Percentiles rank a stretch among this genome's conserved stretches.
Evolutionary conservation across 2,329 filamentous ascomycete genomes (phyloP).

Genomic region (Fusarium chuoi): DNA sequence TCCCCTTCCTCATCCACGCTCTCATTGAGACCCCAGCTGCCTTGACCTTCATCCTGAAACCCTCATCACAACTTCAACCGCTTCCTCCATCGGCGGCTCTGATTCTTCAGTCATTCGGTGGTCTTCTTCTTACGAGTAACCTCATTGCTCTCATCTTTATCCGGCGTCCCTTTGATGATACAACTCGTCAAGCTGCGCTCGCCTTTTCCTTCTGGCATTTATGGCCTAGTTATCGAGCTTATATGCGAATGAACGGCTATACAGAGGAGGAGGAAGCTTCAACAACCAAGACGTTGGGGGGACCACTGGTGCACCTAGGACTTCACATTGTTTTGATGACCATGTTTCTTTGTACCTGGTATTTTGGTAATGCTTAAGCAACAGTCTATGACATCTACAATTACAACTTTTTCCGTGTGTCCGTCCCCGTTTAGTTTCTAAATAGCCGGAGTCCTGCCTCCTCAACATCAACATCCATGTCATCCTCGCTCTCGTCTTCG

Average conservation of each 20-base stretch:
- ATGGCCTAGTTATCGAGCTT: constrained; percentile 59
- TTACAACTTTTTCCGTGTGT: constrained; percentile 20
- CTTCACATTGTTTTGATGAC: constrained; percentile 54
- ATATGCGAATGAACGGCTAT: constrained; percentile 45
- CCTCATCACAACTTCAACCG: constrained; percentile 55
- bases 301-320: constrained; percentile 57
- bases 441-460: constrained; percentile 66
- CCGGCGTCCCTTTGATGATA: constrained; percentile 46
- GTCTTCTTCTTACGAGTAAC: constrained; percentile 57
- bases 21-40: constrained; percentile 56
- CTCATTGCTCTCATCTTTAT: constrained; percentile 55
- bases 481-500: constrained; percentile 65
- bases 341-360: constrained; percentile 46
- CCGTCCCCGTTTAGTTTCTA: constrained; percentile 47
- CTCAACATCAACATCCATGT: constrained; percentile 63
- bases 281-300: constrained; percentile 52
- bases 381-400: constrained; percentile 18
- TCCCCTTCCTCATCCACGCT: constrained; percentile 53
- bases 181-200: constrained; percentile 49
- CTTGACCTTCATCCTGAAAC: constrained; percentile 57
- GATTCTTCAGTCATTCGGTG: constrained; percentile 60
- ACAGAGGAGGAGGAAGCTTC: constrained; percentile 7
- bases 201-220: constrained; percentile 61
- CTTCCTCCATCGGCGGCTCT: constrained; percentile 54
- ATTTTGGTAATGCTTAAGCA: constrained; percentile 22